Percentiles rank a stretch among this genome's conserved stretches.
Evolutionary conservation across 2,329 filamentous ascomycete species (phyloP).

Genomic region (Septoria petroselini): DNA sequence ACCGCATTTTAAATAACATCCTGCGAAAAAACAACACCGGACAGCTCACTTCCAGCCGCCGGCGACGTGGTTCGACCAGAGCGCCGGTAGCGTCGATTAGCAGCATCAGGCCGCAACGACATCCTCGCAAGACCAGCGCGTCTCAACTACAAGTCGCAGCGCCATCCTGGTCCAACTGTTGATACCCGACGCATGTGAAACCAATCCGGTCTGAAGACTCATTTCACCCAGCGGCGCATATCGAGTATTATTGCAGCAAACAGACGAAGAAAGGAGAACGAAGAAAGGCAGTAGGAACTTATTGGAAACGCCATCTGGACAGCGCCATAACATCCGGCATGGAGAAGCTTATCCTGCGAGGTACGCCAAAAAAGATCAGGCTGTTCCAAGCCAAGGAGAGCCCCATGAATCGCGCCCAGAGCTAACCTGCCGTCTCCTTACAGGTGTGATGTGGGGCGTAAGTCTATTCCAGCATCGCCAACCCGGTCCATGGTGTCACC

Average conservation of each 20-base stretch:
- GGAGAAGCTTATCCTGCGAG: conserved; percentile 30
- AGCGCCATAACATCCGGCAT: too few relatives aligned
- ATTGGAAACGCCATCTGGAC: conserved; percentile 10
- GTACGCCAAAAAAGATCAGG: conserved; percentile 17
- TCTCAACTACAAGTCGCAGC: conserved; percentile 12
- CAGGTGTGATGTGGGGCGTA: conserved; percentile 29
- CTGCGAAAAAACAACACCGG: neutral
- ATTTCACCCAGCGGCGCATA: neutral
- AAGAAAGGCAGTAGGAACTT: neutral
- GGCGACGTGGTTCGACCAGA: neutral
- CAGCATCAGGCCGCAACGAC: conserved; percentile 2
- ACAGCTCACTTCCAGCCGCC: conserved; percentile 5
- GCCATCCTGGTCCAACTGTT: conserved; percentile 13
- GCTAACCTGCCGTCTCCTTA: conserved; percentile 14
- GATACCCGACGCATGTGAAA: conserved; percentile 17
- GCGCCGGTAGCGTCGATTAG: neutral
- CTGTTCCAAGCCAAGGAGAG: too few relatives aligned
- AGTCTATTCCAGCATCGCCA: conserved; percentile 13
- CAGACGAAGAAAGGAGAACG: neutral
- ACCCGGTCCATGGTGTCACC: conserved; percentile 7
- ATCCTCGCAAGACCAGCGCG: conserved; percentile 8
- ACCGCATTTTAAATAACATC: conserved; percentile 1
- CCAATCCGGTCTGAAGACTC: neutral
- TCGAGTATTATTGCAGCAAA: neutral
- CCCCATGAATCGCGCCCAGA: conserved; percentile 12